These are phyloP conservation scores for Phaffia tasmanica DNA, from an alignment of 768 basidiomycete species.

Conservation along the genomic window DNA sequence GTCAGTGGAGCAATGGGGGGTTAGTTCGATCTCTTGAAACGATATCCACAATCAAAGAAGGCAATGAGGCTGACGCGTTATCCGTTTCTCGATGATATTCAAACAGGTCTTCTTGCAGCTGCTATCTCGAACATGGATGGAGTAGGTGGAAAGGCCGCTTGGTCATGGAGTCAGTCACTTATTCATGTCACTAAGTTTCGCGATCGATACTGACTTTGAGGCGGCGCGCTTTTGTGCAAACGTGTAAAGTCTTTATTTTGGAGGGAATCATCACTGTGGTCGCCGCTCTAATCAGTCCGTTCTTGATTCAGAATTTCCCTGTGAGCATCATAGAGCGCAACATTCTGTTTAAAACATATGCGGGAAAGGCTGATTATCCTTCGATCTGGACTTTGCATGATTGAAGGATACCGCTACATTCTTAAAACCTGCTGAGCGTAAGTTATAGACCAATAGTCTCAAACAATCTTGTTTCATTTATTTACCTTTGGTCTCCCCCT, in stretches of 20 bases:
- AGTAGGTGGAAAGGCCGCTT: slow-evolving; percentile 47
- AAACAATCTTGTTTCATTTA: slow-evolving; percentile 39
- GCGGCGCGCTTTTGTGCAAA: too few species aligned
- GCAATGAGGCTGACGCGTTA: too few species aligned
- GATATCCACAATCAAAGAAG: background rate
- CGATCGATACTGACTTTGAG: too few species aligned
- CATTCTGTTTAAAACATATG: background rate
- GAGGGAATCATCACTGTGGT: slow-evolving; percentile 59
- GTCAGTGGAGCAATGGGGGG: slow-evolving; percentile 65
- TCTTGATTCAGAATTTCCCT: slow-evolving; percentile 72
- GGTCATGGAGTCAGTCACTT: slow-evolving; percentile 34
- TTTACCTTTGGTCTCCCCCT: slow-evolving; percentile 25
- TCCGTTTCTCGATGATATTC: too few species aligned
- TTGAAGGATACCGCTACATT: slow-evolving; percentile 4
- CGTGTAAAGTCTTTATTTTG: slow-evolving; percentile 60
- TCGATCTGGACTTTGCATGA: too few species aligned
- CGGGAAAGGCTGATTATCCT: background rate
- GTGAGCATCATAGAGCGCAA: slow-evolving; percentile 29
- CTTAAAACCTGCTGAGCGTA: slow-evolving; percentile 29
- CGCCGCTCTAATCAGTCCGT: slow-evolving; percentile 57
- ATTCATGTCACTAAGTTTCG: too few species aligned
- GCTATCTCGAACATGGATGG: slow-evolving; percentile 51
- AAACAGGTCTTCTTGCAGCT: slow-evolving; percentile 47
- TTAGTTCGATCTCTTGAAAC: background rate
- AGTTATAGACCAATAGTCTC: slow-evolving; percentile 62